Evolutionary conservation across 352 stramenopile species (phyloP), one percentile per base, ranked within the genome.

Genomic region (Pythium phragmiticola): DNA sequence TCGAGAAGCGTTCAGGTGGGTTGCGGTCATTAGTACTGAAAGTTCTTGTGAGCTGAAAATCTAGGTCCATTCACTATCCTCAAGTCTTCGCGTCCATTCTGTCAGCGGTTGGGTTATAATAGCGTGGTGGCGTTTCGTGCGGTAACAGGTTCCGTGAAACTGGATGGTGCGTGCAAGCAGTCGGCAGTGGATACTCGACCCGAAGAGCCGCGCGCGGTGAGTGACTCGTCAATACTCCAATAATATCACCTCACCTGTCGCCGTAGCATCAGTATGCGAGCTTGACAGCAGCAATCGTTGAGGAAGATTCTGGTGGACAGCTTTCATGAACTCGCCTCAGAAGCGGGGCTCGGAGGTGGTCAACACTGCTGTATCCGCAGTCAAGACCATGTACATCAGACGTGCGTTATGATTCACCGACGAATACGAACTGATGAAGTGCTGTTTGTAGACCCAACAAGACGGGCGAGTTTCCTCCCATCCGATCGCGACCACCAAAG

Each of bases 401-500:
- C 26, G 26, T 30, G 26, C 26, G 4, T 5, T 30, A 30, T 30
- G 26, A 30, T 30, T 30, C 26, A 26, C 3, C 19, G 26, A 23
- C 2, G 12, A 8, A 30, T 23, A 48, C n/a, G 14, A 48, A 23
- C 45, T 13, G 3, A 47, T 46, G 19, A 21, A 17, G 36, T 47
- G 33, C 1, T 50, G 19, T 9, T 36, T 53, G 33, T 26, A 57
- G 43, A 5, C 17, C 57, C 13, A 43, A 2, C 37, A 41, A 37
- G 7, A 4, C 41, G 12, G 60, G 42, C 51, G 57, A 65, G 52
- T 68, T 74, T 39, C 67, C 67, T 7, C 47, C 33, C 23, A 60
- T 74, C n/a, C 67, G 62, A 14, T 58, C 54, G 9, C 51, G 58
- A 13, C 70, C 67, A 7, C 67, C 67, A 2, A 74, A 74, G 67